Conservation (phyloP, 805 yeast genomes). For the Saccharomycopsis oosterbeekiorum region DNA sequence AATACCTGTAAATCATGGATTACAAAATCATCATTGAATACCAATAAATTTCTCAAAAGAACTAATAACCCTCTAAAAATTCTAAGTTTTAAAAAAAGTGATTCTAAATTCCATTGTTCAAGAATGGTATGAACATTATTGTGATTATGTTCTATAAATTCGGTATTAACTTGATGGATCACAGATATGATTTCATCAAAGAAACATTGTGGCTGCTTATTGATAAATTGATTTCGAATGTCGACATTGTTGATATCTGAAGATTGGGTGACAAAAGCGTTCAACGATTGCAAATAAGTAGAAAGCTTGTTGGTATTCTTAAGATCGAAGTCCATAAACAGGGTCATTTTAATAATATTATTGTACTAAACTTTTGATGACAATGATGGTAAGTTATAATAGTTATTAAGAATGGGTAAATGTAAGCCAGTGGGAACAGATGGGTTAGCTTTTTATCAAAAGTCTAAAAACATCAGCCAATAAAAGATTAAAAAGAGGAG, state of each 20-base stretch:
- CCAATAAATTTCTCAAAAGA: slow-evolving; percentile 39
- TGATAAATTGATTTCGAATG: not conserved
- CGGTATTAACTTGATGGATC: not conserved
- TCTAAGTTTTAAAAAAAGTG: slow-evolving; percentile 21
- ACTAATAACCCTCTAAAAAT: slow-evolving; percentile 38
- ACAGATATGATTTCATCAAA: not conserved
- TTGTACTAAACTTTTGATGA: no score
- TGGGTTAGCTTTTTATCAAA: no score
- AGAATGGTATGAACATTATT: not conserved
- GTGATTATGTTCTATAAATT: not conserved
- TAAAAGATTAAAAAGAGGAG: no score
- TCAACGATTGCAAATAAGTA: not conserved
- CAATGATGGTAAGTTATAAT: no score
- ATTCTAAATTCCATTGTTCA: not conserved
- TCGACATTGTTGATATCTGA: not conserved
- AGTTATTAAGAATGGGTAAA: no score
- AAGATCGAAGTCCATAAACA: not conserved
- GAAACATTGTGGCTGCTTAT: not conserved
- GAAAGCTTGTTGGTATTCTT: not conserved
- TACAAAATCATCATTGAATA: slow-evolving; percentile 23
- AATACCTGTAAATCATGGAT: slow-evolving; percentile 18
- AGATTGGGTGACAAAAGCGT: not conserved
- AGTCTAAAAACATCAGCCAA: no score
- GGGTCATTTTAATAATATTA: not conserved
- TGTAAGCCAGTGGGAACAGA: not conserved